phyloP scores from a whole-genome alignment of 2,329 filamentous ascomycete genomes.

The Ploettnerulaceae sp. region DNA sequence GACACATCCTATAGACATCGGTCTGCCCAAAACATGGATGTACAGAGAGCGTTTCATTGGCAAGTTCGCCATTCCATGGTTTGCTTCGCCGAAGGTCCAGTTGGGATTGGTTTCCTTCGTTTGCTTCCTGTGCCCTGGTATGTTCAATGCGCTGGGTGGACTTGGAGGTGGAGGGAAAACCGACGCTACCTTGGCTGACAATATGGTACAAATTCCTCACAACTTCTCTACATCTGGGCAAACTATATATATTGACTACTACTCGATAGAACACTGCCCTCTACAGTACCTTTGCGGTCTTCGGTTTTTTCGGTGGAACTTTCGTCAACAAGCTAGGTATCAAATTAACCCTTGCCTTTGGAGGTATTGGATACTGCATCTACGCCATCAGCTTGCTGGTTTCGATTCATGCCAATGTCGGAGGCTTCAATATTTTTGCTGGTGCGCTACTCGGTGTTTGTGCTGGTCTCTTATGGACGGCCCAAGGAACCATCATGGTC shows the following conservation, averaged over 20 bases:
- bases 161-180: conserved; percentile 60
- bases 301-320: conserved; percentile 69
- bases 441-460: conserved; percentile 73
- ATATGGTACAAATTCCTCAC: conserved; percentile 27
- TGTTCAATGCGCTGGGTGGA: conserved; percentile 65
- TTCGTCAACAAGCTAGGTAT: conserved; percentile 74
- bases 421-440: conserved; percentile 70
- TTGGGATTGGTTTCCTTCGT: conserved; percentile 66
- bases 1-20: not conserved
- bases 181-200: conserved; percentile 48
- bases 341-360: conserved; percentile 61
- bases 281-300: conserved; percentile 49
- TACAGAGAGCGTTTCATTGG: conserved; percentile 58
- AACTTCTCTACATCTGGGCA: not conserved
- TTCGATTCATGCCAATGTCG: conserved; percentile 63
- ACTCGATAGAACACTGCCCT: conserved; percentile 38
- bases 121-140: conserved; percentile 67
- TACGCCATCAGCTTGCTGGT: conserved; percentile 67
- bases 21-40: conserved; percentile 50
- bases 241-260: not conserved
- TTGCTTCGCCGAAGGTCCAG: conserved; percentile 69
- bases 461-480: conserved; percentile 76
- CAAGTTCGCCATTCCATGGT: conserved; percentile 54
- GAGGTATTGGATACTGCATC: conserved; percentile 71
- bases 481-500: conserved; percentile 85